Base-by-base conservation (phyloP, 768 basidiomycete genomes). In the Dendrothele bispora region DNA sequence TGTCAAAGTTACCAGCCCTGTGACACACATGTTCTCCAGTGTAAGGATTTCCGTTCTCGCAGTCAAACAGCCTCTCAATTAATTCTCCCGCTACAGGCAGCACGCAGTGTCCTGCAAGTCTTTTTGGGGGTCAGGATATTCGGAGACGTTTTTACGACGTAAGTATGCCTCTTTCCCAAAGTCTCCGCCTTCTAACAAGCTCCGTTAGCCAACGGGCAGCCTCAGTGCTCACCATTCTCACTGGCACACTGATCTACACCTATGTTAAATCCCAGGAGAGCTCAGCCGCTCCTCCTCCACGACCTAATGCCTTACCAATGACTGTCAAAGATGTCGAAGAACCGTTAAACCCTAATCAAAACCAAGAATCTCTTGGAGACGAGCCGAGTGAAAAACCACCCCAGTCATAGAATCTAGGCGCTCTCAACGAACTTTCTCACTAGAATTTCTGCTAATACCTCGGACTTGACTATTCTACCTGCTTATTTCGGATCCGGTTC, bases 1-100 rank as follows among this genome's bases (percentile, higher is more conserved):
- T 26, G 88, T 91, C 70, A 89, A 91, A 65, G 80, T 91, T 55
- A 91, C 89, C 2, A 88, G 85, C 18, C 90, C 90, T 5, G 82
- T 89, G 55, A 87, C 88, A 2, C 89, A 91, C 62, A 91, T 91
- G 88, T 72, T 90, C 40, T 88, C 86, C 2, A 64, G 65, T 42
- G 68, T 66, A 21, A 44, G 64, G 58, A n/a, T 24, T 38, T 39
- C 32, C 11, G n/a, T n/a, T n/a, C n/a, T n/a, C n/a, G n/a, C n/a
- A n/a, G n/a, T n/a, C n/a, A n/a, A n/a, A n/a, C n/a, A n/a, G n/a
- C n/a, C n/a, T n/a, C n/a, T n/a, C n/a, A n/a, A n/a, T n/a, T n/a
- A 39, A 40, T 17, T 44, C 48, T 5, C n/a, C 21, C 30, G 14
- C 26, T 11, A 7, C 79, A 86, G 45, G 88, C 88, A 8, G 84